These are phyloP conservation scores for Lentinus polychrous DNA, from an alignment of 1,284 basidiomycete species.

Conservation along the genomic window DNA sequence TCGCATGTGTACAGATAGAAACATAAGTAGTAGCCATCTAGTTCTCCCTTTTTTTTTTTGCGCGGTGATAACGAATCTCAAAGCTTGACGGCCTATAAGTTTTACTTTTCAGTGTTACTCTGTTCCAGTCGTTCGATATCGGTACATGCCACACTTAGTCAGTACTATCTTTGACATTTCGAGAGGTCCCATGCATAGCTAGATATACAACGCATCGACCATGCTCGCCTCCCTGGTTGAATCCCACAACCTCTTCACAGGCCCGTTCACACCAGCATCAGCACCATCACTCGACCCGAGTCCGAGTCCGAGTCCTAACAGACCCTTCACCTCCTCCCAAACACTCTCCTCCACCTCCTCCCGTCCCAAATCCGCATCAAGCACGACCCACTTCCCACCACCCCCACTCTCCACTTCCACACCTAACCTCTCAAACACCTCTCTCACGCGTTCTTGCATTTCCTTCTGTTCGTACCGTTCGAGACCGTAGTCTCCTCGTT, in stretches of 20 bases:
- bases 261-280: conserved; percentile 6
- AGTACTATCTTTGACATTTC: no score
- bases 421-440: conserved; percentile 59
- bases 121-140: no score
- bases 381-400: conserved; percentile 43
- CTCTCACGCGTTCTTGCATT: conserved; percentile 65
- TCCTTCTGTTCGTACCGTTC: conserved; percentile 85
- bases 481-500: conserved; percentile 83
- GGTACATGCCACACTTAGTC: no score
- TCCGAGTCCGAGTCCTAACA: not conserved
- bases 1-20: no score
- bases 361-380: conserved; percentile 57
- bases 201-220: conserved; percentile 14
- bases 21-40: no score
- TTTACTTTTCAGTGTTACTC: no score
- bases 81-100: no score
- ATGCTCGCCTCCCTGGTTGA: conserved; percentile 12
- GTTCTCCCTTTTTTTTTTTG: no score
- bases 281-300: conserved; percentile 2
- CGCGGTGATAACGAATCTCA: no score
- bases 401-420: conserved; percentile 36
- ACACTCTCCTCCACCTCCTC: conserved; percentile 56
- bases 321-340: conserved; percentile 30
- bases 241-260: conserved; percentile 15
- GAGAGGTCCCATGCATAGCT: not conserved